These are phyloP conservation scores for Wolfiporia cocos DNA, from an alignment of 1,284 basidiomycete genomes.

Conservation along the genomic window DNA sequence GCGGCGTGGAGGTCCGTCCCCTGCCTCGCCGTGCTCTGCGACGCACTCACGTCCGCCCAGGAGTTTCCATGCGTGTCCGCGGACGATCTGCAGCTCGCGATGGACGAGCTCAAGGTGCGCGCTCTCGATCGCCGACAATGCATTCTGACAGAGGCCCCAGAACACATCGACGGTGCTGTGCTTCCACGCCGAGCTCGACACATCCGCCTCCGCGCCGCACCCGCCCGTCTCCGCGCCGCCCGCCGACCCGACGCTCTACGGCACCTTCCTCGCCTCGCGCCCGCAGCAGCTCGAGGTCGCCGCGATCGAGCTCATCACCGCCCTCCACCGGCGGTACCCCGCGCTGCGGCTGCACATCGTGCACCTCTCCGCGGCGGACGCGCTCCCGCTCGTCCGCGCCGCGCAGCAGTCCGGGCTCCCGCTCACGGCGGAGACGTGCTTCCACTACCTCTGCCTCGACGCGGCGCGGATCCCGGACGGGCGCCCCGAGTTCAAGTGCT, in stretches of 20 bases:
- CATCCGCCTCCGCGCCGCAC: conserved; percentile 2
- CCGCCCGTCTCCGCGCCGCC: conserved; percentile 2
- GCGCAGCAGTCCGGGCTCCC: conserved; percentile 61
- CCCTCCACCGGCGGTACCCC: conserved; percentile 57
- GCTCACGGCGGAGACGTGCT: conserved; percentile 90
- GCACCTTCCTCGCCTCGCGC: conserved; percentile 80
- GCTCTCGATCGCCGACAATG: background rate
- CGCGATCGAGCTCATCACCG: conserved; percentile 73
- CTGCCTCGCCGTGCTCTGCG: background rate
- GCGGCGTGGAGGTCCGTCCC: conserved; percentile 76
- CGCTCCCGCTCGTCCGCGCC: conserved; percentile 68
- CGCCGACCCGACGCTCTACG: conserved; percentile 53
- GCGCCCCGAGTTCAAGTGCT: conserved; percentile 85
- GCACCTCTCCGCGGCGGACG: conserved; percentile 81
- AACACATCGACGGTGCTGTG: conserved; percentile 63
- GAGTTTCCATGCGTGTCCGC: conserved; percentile 87
- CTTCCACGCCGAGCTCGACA: conserved; percentile 88
- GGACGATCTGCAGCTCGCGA: conserved; percentile 62
- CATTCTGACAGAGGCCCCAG: no score
- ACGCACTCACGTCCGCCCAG: conserved; percentile 40
- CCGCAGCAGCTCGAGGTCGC: conserved; percentile 72
- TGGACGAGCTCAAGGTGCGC: conserved; percentile 67
- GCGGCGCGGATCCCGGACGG: conserved; percentile 63
- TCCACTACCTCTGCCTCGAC: conserved; percentile 82
- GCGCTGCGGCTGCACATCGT: conserved; percentile 85